phyloP scores from a whole-genome alignment of 2,329 filamentous ascomycete species.

The Rasamsonia emersonii region DNA sequence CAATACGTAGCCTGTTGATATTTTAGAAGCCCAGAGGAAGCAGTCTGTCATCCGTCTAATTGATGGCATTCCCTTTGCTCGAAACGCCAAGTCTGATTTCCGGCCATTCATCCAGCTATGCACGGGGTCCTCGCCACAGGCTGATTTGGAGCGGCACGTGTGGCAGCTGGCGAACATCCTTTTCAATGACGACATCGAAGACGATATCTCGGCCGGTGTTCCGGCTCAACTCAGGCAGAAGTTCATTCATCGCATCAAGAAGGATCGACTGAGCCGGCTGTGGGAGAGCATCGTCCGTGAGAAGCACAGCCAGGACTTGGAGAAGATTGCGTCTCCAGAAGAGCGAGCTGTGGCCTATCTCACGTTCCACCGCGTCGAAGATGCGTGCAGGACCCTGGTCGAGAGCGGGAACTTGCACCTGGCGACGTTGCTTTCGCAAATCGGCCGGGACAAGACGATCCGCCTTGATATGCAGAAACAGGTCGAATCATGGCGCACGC shows the following conservation, averaged over 20 bases:
- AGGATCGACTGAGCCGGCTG: conserved; percentile 37
- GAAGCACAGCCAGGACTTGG: conserved; percentile 59
- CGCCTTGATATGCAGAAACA: conserved; percentile 71
- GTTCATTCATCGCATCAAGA: conserved; percentile 38
- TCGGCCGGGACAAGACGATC: conserved; percentile 62
- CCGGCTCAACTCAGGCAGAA: conserved; percentile 29
- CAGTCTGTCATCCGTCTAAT: conserved; percentile 39
- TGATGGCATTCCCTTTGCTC: conserved; percentile 52
- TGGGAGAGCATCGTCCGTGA: conserved; percentile 43
- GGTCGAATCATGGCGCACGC: conserved; percentile 72
- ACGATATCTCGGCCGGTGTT: conserved; percentile 36
- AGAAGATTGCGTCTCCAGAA: conserved; percentile 57
- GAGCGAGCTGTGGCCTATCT: conserved; percentile 78
- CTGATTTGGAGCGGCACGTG: conserved; percentile 41
- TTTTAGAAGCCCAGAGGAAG: conserved; percentile 26
- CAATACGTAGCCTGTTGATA: conserved; percentile 18
- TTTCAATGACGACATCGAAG: conserved; percentile 59
- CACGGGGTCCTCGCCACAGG: conserved; percentile 17
- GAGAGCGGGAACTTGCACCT: conserved; percentile 71
- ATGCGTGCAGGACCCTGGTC: conserved; percentile 73
- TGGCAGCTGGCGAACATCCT: conserved; percentile 84
- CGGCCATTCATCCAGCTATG: conserved; percentile 22
- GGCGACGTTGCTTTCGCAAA: conserved; percentile 74
- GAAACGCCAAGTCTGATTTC: conserved; percentile 25
- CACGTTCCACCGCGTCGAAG: conserved; percentile 66